A percentile compares a stretch with the other conserved stretches of the same genome.
These are phyloP conservation scores for Metrosideros polymorpha DNA, from an alignment of 441 rosid genomes.

Conservation along the genomic window DNA sequence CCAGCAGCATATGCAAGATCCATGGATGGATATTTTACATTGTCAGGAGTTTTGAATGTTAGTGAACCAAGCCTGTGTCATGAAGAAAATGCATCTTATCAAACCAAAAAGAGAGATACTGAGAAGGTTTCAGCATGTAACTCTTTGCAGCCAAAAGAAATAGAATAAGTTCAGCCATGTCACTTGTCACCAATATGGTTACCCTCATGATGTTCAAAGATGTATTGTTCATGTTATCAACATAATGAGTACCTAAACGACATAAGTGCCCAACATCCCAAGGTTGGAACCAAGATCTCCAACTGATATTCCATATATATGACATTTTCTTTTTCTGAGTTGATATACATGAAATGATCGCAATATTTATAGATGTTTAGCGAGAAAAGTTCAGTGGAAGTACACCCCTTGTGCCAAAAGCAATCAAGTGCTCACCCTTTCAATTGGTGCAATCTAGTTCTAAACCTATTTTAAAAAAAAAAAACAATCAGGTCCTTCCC, in stretches of 20 bases:
- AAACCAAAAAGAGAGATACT: neutral
- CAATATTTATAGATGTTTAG: neutral
- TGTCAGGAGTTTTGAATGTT: constrained; percentile 83
- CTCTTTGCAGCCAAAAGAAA: neutral
- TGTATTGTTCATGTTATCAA: neutral
- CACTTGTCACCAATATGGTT: neutral
- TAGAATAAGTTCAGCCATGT: neutral
- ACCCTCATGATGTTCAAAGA: neutral
- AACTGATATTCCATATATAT: neutral
- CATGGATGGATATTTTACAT: constrained; percentile 86
- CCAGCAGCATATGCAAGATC: constrained; percentile 92
- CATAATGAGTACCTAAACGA: neutral
- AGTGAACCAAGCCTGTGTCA: constrained; percentile 67
- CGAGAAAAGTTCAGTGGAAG: neutral
- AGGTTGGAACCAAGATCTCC: neutral
- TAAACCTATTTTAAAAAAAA: neutral
- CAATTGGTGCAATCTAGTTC: neutral
- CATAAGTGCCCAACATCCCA: neutral
- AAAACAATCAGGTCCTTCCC: neutral
- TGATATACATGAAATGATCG: neutral
- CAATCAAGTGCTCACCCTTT: neutral
- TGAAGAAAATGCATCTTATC: neutral
- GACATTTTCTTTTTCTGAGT: neutral
- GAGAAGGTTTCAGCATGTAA: neutral
- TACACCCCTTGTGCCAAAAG: neutral